A percentile compares a stretch with the other conserved stretches of the same genome.
Evolutionary conservation across 208 protist genomes (phyloP).

Genomic region (Crithidia fasciculata): DNA sequence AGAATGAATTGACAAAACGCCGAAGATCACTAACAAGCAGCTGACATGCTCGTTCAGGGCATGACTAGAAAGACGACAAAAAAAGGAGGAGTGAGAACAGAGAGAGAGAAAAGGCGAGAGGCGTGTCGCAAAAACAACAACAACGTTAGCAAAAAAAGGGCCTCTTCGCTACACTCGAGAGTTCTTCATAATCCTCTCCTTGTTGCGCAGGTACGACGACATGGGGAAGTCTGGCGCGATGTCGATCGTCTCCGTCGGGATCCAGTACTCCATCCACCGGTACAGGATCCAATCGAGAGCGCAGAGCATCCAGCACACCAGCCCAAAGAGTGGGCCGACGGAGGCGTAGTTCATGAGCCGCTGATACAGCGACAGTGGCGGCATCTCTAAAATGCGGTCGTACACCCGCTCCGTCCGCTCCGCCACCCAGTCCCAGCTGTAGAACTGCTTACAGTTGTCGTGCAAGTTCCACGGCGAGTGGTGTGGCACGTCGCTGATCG

Average conservation of each 20-base stretch:
- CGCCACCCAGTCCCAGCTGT: constrained; percentile 96
- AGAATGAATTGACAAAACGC: no score
- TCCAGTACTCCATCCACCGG: constrained; percentile 79
- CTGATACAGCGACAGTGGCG: constrained; percentile 76
- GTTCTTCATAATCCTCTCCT: constrained; percentile 75
- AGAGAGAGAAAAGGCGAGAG: neutral
- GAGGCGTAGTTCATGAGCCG: constrained; percentile 87
- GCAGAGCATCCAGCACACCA: constrained; percentile 91
- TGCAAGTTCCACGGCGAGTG: constrained; percentile 89
- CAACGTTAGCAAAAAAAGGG: neutral
- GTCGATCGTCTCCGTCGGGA: constrained; percentile 87
- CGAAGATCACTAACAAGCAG: no score
- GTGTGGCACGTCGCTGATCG: constrained; percentile 73
- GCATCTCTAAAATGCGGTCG: constrained; percentile 74
- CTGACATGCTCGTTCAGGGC: no score
- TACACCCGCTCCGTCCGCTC: constrained; percentile 96
- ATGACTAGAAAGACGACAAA: no score
- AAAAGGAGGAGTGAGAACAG: no score
- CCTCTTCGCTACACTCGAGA: neutral
- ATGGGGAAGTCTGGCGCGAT: constrained; percentile 93
- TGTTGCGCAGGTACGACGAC: constrained; percentile 71
- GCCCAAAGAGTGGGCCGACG: constrained; percentile 87
- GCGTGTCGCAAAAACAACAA: neutral
- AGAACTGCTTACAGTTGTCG: constrained; percentile 90
- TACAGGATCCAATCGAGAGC: constrained; percentile 86